Evolutionary conservation across 228 moss, liverwort and hornwort genomes (phyloP), one percentile per base, ranked within the genome.

Genomic region (Sphagnum magellanicum): DNA sequence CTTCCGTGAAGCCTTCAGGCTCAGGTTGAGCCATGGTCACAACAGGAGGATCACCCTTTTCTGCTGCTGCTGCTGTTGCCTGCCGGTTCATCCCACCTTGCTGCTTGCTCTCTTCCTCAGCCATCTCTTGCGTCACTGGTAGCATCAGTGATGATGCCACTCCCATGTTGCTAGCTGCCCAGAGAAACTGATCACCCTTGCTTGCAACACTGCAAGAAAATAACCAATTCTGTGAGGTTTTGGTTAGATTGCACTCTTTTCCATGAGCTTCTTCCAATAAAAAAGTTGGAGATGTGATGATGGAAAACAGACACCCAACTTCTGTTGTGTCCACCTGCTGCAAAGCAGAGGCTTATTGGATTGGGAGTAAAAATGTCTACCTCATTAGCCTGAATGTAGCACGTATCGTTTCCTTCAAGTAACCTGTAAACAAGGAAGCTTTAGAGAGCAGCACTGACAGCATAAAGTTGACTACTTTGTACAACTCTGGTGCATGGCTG

Each of bases 41-140:
- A 63, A 70, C 51, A 8, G 8, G 8, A 12, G 12, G 55, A 11
- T 77, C 75, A 4, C 77, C 75, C 48, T 79, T 79, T 60, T 68
- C 63, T 52, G 72, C 60, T 58, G 73, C 65, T 2, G 0, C 55
- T 8, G 55, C 12, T 55, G 55, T 55, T 55, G 55, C 12, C 53
- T 71, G 76, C 67, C 77, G 73, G 46, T 48, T 74, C 63, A 78
- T 57, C 60, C 78, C 93, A 78, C 71, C 76, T 64, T 76, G 78
- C 32, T 32, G 32, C 72, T 91, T 97, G 61, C 74, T 76, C 78
- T 91, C 96, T 73, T 93, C 96, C 64, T 81, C 80, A 17, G 82
- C 79, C 96, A 97, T 97, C 76, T 97, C 93, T 60, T 84, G 78
- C 67, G 63, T 89, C 71, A 87, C 48, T 64, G 89, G 93, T 64